Base-by-base conservation (phyloP, 371 early-diverging fungal genomes). In the Cokeromyces recurvatus region DNA sequence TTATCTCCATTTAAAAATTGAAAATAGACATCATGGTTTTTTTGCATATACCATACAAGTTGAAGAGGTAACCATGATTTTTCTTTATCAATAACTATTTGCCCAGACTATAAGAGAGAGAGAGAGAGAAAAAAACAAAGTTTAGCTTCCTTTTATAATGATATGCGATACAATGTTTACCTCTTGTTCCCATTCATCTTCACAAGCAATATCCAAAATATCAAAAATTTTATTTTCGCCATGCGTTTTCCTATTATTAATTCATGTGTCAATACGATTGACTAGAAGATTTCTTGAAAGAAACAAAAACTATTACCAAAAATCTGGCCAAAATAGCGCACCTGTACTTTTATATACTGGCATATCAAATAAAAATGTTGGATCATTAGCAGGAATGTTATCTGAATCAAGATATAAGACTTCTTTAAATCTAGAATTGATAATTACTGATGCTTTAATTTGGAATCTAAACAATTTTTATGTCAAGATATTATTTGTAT, bases 261-360 rank as follows among this genome's bases (percentile, higher is more conserved):
- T n/a, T n/a, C n/a, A n/a, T n/a, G n/a, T n/a, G n/a, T n/a, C n/a
- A n/a, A n/a, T n/a, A n/a, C n/a, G n/a, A n/a, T n/a, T n/a, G n/a
- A n/a, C n/a, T n/a, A n/a, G n/a, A 19, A 14, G 27, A 6, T 34
- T 6, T 25, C 48, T 51, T 58, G n/a, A n/a, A n/a, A n/a, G n/a
- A n/a, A 66, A n/a, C n/a, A n/a, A n/a, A n/a, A n/a, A n/a, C n/a
- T n/a, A n/a, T n/a, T n/a, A n/a, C 70, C 81, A 78, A 40, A 66
- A 78, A 44, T 81, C 82, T 0, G 74, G 74, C 82, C 82, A 81
- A 32, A 81, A 75, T 20, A 81, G 35, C 0, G 74, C 76, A 21
- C 79, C 78, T 8, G 59, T 69, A n/a, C 40, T 25, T 32, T 55
- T 51, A 42, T 66, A 81, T 32, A 57, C 66, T n/a, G 44, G 25